Conservation (phyloP, 164 flowering plant species). For the Magnolia officinalis region DNA sequence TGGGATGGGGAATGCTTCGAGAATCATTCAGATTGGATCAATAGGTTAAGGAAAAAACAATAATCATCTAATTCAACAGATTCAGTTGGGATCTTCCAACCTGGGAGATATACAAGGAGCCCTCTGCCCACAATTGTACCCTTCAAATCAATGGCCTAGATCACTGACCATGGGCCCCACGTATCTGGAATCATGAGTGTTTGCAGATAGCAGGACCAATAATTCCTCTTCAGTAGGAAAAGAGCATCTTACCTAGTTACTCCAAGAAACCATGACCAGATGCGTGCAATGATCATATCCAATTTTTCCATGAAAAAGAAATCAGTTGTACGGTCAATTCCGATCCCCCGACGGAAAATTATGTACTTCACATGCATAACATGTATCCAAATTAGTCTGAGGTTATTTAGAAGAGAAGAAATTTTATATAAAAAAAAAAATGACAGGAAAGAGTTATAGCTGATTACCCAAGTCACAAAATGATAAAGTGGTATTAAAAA, state of each 20-base stretch:
- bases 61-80: too few species aligned
- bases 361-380: constrained; percentile 48
- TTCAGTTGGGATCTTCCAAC: too few species aligned
- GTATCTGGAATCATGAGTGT: neutral
- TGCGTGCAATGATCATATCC: constrained; percentile 77
- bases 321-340: constrained; percentile 79
- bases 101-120: too few species aligned
- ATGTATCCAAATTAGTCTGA: constrained; percentile 11
- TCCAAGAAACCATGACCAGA: constrained; percentile 67
- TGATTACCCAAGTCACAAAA: too few species aligned
- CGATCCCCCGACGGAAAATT: constrained; percentile 91
- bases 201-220: neutral
- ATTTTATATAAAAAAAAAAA: neutral
- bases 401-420: neutral
- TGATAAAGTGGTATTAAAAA: neutral
- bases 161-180: neutral
- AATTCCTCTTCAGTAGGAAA: neutral
- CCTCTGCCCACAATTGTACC: too few species aligned
- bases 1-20: too few species aligned
- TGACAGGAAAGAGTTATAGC: neutral
- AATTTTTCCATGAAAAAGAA: constrained; percentile 95
- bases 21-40: too few species aligned
- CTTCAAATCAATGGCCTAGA: too few species aligned
- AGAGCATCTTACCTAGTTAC: constrained; percentile 50
- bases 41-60: too few species aligned